Evolutionary conservation across 371 early-diverging fungal species (phyloP).

Genomic region (Parasitella parasitica): DNA sequence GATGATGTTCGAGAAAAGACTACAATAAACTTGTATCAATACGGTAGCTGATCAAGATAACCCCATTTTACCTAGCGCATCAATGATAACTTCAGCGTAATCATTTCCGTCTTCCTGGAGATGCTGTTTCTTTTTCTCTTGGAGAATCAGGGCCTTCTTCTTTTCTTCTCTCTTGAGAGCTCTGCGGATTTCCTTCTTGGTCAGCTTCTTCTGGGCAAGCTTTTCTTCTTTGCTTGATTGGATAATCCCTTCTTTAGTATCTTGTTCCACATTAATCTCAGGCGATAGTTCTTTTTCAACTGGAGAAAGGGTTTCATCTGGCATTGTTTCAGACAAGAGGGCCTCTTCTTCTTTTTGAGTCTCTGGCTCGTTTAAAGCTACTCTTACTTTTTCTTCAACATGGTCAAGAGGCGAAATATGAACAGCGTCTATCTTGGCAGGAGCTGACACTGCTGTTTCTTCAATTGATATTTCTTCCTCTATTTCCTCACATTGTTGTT

Average conservation of each 20-base stretch:
- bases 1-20: constrained; percentile 51
- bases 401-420: not conserved
- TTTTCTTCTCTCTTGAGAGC: not conserved
- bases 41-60: too few relatives aligned
- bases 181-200: not conserved
- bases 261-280: not conserved
- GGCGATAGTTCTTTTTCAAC: constrained; percentile 12
- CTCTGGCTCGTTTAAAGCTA: not conserved
- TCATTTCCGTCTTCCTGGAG: constrained; percentile 16
- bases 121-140: constrained; percentile 5
- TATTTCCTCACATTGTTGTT: not conserved
- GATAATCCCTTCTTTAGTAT: not conserved
- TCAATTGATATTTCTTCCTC: not conserved
- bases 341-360: constrained; percentile 6
- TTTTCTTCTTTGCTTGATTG: not conserved
- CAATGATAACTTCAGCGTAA: constrained; percentile 48
- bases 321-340: constrained; percentile 3
- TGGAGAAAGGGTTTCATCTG: constrained; percentile 12
- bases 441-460: not conserved
- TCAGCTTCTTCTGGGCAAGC: not conserved
- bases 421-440: not conserved
- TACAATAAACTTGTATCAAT: constrained; percentile 13
- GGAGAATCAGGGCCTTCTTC: not conserved
- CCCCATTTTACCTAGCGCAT: constrained; percentile 40
- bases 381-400: not conserved